Percentiles rank a stretch among this genome's conserved stretches.
Conservation (phyloP, 805 yeast species). For the Metschnikowia lachancei region DNA sequence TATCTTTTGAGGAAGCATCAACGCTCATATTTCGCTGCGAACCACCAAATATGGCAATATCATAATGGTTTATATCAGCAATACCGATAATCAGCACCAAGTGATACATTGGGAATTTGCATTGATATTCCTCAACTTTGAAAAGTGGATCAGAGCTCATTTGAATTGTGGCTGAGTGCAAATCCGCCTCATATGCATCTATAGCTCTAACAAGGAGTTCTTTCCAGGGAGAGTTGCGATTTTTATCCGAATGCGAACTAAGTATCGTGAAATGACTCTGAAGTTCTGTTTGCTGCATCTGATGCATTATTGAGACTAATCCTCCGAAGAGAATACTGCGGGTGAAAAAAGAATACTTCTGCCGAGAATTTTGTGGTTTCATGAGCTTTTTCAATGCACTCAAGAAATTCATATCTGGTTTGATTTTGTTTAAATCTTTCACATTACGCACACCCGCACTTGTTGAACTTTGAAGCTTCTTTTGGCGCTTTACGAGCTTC, state of each 20-base stretch:
- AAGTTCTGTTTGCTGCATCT: constrained; percentile 68
- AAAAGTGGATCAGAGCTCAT: constrained; percentile 10
- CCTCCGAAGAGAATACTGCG: constrained; percentile 68
- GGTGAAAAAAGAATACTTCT: constrained; percentile 48
- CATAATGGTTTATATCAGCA: constrained; percentile 70
- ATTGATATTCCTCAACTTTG: constrained; percentile 29
- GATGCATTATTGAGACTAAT: constrained; percentile 60
- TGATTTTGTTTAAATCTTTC: constrained; percentile 7
- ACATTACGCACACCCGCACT: constrained; percentile 7
- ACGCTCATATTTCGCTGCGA: constrained; percentile 65
- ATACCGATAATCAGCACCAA: constrained; percentile 63
- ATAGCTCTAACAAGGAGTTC: constrained; percentile 66
- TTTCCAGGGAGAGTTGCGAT: constrained; percentile 50
- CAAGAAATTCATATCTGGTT: constrained; percentile 19
- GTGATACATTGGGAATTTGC: constrained; percentile 68
- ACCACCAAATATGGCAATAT: constrained; percentile 75
- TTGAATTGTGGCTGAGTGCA: constrained; percentile 17
- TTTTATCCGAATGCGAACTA: constrained; percentile 23
- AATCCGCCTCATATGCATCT: constrained; percentile 63
- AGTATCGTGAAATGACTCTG: constrained; percentile 48
- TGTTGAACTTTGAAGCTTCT: constrained; percentile 17
- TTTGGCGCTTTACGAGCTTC: constrained; percentile 37
- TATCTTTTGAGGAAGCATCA: constrained; percentile 36
- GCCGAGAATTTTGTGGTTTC: constrained; percentile 14
- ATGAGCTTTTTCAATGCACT: constrained; percentile 17